Conservation (phyloP, 2,329 filamentous ascomycete species). For the Elsinoe australis region DNA sequence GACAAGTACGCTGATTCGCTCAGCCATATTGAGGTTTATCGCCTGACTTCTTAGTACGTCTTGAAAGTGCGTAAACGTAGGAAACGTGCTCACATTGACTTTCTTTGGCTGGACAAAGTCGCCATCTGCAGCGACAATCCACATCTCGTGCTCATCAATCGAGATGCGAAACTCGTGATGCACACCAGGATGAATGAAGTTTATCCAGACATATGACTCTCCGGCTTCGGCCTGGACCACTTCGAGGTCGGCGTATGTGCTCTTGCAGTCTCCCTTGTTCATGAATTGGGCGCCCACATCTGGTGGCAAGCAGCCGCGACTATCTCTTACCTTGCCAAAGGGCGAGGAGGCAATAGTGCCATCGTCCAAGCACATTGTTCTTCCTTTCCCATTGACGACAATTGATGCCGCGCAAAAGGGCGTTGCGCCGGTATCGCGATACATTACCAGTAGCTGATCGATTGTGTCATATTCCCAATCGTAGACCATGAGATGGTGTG, state of each 20-base stretch:
- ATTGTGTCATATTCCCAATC: slow-evolving; percentile 20
- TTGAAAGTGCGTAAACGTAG: background rate
- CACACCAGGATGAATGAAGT: slow-evolving; percentile 22
- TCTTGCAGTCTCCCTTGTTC: slow-evolving; percentile 20
- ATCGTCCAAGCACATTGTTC: slow-evolving; percentile 15
- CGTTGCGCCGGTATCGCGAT: slow-evolving; percentile 20
- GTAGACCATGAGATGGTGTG: slow-evolving; percentile 19
- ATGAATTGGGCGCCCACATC: slow-evolving; percentile 18
- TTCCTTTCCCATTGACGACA: slow-evolving; percentile 19
- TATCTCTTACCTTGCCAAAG: slow-evolving; percentile 14
- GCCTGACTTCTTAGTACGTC: background rate
- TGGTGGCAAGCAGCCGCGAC: slow-evolving; percentile 20
- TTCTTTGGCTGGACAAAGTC: slow-evolving; percentile 22
- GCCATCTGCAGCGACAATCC: slow-evolving; percentile 22
- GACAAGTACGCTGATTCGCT: slow-evolving; percentile 21
- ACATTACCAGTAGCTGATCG: slow-evolving; percentile 16
- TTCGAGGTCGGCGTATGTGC: slow-evolving; percentile 20
- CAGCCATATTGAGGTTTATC: slow-evolving; percentile 18
- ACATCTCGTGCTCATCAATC: slow-evolving; percentile 22
- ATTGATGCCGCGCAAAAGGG: slow-evolving; percentile 20
- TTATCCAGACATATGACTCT: slow-evolving; percentile 20
- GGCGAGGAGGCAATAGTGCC: slow-evolving; percentile 15
- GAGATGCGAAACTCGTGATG: slow-evolving; percentile 22
- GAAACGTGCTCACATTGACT: slow-evolving; percentile 21
- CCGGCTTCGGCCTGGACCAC: slow-evolving; percentile 20